A percentile compares a stretch with the other conserved stretches of the same genome.
phyloP scores from a whole-genome alignment of 352 stramenopile species.

The Phytophthora melonis region DNA sequence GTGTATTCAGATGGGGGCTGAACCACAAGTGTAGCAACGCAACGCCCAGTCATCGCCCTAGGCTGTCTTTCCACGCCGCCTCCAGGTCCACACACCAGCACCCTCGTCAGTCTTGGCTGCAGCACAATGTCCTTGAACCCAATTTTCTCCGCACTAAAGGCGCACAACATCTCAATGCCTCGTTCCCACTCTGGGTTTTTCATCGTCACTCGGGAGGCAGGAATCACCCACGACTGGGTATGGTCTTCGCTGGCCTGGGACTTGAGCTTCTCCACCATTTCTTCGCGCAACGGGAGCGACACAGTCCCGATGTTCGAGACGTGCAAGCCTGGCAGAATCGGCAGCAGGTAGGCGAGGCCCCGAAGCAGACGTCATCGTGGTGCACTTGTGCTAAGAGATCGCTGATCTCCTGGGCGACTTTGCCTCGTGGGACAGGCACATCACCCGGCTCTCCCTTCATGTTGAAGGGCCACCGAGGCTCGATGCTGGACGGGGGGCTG shows the following conservation, averaged over 20 bases:
- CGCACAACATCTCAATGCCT: constrained; percentile 11
- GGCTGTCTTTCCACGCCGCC: constrained; percentile 1
- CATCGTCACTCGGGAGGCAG: constrained; percentile 10
- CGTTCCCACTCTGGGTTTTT: constrained; percentile 15
- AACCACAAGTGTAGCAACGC: constrained; percentile 18
- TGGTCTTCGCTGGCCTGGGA: background rate
- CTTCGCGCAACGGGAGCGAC: constrained; percentile 13
- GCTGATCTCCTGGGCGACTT: constrained; percentile 15
- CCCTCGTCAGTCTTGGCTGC: constrained; percentile 1
- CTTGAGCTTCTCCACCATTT: constrained; percentile 13
- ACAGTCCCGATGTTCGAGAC: constrained; percentile 18
- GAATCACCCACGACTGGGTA: constrained; percentile 11
- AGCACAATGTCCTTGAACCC: constrained; percentile 12
- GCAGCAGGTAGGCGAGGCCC: constrained; percentile 10
- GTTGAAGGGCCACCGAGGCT: constrained; percentile 8
- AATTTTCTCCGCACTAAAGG: constrained; percentile 9
- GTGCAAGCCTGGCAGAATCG: constrained; percentile 12
- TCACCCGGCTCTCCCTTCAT: constrained; percentile 6
- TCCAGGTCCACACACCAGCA: constrained; percentile 17
- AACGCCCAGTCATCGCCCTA: background rate
- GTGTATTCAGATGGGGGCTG: constrained; percentile 13
- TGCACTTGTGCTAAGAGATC: constrained; percentile 9
- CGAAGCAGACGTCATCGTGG: constrained; percentile 2
- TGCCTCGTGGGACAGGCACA: constrained; percentile 3
- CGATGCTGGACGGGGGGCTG: background rate